Evolutionary conservation across 2,329 filamentous ascomycete species (phyloP), one percentile per base, ranked within the genome.

Genomic region (Elsinoe batatas): DNA sequence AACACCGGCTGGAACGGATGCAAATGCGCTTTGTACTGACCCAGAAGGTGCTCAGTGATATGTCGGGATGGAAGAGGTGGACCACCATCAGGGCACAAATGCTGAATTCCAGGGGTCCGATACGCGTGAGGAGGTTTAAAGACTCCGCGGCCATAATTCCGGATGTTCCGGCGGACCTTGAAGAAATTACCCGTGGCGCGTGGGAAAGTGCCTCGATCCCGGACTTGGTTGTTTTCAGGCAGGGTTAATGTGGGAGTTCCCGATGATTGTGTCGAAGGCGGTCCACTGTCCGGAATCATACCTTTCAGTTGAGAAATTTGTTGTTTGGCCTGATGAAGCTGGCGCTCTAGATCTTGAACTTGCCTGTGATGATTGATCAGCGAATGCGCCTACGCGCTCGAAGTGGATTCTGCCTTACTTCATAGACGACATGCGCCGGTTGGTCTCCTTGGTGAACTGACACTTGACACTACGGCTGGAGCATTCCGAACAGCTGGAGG

Each of bases 401-500:
- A 15, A 44, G 11, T n/a, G n/a, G 10, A n/a, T 20, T 32, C 5
- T 26, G 56, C 71, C 77, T 64, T 70, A 82, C 80, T 97, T 98
- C 73, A 97, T 97, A 1, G 91, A 97, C 15, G 93, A 97, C 93
- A 98, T 98, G 59, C 93, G 83, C 58, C 93, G 81, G 69, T 98
- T 98, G 11, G 93, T 98, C 72, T 98, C 93, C 73, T 98, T 98
- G 50, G 93, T 98, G 68, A 98, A 98, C 67, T 97, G 91, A 68
- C 93, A 98, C 70, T 94, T 95, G 61, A 97, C 91, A 67, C 91
- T 94, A 61, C 93, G 85, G 69, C 91, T 96, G 3, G 89, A 93
- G 73, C 93, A 98, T 72, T 98, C 93, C 1, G 93, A 96, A 70
- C 93, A 98, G 71, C 91, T 95, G 10, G 88, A 85, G 15, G 88